A percentile compares a stretch with the other conserved stretches of the same genome.
Evolutionary conservation across 257 asterid genomes (phyloP).

Genomic region (Schizonepeta tenuifolia): DNA sequence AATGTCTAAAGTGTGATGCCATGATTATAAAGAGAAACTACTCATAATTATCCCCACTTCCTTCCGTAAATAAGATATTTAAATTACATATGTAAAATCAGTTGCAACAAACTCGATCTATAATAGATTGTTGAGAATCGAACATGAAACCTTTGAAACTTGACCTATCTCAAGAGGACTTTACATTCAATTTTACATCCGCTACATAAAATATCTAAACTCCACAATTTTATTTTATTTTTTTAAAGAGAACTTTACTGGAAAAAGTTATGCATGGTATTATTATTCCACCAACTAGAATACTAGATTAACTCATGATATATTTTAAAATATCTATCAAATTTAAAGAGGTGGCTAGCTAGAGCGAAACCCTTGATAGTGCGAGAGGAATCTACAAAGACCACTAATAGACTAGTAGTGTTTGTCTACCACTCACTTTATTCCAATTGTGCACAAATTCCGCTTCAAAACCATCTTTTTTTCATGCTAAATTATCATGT

Average conservation of each 20-base stretch:
- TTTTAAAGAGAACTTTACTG: no score
- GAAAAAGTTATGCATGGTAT: no score
- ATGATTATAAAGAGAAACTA: not conserved
- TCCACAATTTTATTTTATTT: not conserved
- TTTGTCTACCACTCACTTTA: conserved; percentile 19
- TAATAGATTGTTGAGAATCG: no score
- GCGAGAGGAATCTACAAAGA: not conserved
- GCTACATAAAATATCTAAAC: not conserved
- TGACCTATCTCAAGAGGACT: no score
- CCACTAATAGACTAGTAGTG: conserved; percentile 22
- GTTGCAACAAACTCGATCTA: no score
- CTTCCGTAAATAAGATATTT: no score
- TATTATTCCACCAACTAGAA: not conserved
- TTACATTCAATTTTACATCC: not conserved
- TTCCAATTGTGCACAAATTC: not conserved
- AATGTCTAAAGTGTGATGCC: not conserved
- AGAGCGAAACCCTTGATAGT: conserved; percentile 13
- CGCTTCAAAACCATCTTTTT: not conserved
- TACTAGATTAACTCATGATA: not conserved
- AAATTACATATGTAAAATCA: no score
- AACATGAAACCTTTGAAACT: no score
- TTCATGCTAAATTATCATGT: not conserved
- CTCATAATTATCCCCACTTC: not conserved
- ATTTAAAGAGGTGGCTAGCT: not conserved
- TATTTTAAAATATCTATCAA: not conserved